Evolutionary conservation across 208 protist species (phyloP), one percentile per base, ranked within the genome.

Genomic region (Leishmania arabica): DNA sequence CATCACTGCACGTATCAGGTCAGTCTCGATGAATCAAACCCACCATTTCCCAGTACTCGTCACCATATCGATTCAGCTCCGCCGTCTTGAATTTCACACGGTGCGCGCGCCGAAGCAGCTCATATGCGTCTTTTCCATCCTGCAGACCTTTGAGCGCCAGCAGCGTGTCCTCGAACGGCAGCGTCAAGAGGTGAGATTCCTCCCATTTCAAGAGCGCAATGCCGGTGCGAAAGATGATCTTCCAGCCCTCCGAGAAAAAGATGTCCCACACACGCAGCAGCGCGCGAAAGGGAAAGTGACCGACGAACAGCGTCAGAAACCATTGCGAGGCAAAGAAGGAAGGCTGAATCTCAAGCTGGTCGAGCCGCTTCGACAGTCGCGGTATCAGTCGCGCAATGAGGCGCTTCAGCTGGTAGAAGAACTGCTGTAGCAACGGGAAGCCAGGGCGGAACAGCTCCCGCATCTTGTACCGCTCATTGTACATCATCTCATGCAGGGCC

Each of bases 261-360:
- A 98, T 88, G 82, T 98, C 96, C 95, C 96, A 98, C n/a, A 98
- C 88, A 24, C 95, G 92, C 51, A 98, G 85, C 69, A 98, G 56
- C 7, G 92, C 89, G 27, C 93, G 91, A 66, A 98, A 98, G 2
- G 91, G 89, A 79, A 98, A 97, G 80, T 97, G 90, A 71, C 92
- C 94, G 15, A 95, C 95, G 84, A 98, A 98, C 24, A 98, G 84
- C 34, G 96, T 98, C 47, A 98, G 72, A 82, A 98, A 98, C 96
- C 96, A 98, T 90, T 98, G 95, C 9, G 96, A 95, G 24, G 96
- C 96, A 80, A 96, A 98, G 77, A 97, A 97, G 64, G 92, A 93
- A 6, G 94, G 92, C 58, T 96, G 89, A 45, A 98, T 86, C 24
- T 84, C 86, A 6, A 97, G 75, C 60, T 86, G 76, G 51, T 94